These are phyloP conservation scores for Anthostomella pinea DNA, from an alignment of 2,329 filamentous ascomycete species.

Conservation along the genomic window DNA sequence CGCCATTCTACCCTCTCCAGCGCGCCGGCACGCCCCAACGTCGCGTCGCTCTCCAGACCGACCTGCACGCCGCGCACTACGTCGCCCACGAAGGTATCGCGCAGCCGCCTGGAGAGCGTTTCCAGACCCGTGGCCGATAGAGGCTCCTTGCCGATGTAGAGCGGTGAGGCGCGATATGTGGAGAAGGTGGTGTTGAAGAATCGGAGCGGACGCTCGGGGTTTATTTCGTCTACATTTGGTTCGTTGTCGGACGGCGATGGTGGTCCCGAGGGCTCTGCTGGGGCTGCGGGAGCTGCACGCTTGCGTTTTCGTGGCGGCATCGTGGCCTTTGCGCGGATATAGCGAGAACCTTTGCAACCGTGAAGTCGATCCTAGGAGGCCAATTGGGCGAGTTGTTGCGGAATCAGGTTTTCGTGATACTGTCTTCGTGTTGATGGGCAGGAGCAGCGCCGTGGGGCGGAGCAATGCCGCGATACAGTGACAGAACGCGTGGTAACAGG, in stretches of 20 bases:
- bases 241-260: constrained; percentile 4
- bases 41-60: constrained; percentile 34
- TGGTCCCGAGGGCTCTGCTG: constrained; percentile 6
- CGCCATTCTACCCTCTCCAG: constrained; percentile 47
- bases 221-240: constrained; percentile 4
- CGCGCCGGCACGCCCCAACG: constrained; percentile 39
- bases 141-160: constrained; percentile 43
- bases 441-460: too few species aligned
- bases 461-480: too few species aligned
- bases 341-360: too few species aligned
- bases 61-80: constrained; percentile 60
- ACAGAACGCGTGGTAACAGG: too few species aligned
- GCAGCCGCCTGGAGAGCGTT: constrained; percentile 45
- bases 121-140: constrained; percentile 40
- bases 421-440: too few species aligned
- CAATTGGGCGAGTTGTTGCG: constrained; percentile 7
- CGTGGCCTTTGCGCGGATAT: constrained; percentile 1
- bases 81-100: constrained; percentile 56
- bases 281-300: constrained; percentile 11
- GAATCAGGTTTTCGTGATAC: too few species aligned
- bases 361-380: too few species aligned
- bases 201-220: constrained; percentile 25
- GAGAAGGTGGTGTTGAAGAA: constrained; percentile 61
- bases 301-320: constrained; percentile 26
- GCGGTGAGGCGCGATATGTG: constrained; percentile 52